Base-by-base conservation (phyloP, 2,329 filamentous ascomycete genomes). In the Colletotrichum tanaceti region DNA sequence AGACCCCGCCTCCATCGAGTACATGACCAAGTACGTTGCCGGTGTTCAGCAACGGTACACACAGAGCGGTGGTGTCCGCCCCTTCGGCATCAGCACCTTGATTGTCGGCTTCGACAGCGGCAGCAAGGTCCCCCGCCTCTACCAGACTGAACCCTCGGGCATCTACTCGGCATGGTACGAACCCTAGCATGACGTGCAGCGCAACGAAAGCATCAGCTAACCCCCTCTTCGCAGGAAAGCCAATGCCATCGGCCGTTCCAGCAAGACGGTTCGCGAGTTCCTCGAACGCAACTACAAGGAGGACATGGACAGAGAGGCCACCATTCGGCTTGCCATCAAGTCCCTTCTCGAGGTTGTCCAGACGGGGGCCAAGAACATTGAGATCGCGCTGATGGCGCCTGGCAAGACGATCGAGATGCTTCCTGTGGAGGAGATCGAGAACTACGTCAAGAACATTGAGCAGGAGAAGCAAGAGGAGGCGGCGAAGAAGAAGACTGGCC, bases 381-480 rank as follows among this genome's bases (percentile, higher is more conserved):
- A 99, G 84, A 98, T 99, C 77, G 96, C 97, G 67, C 91, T 99
- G 78, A 98, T 98, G 94, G 93, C 93, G 9, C 94, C 96, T 7
- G 94, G 93, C 60, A 94, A 97, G 85, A 81, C 87, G 18, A 89
- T 99, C 72, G 94, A 98, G 85, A 94, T 97, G 90, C 87, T 99
- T 74, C 93, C 94, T 2, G 91, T 95, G 39, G 95, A 98, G 80
- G 93, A 97, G 77, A 99, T 99, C 77, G 96, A 99, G 86, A 89
- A 89, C 74, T 98, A 97, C 77, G 97, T 99, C 77, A 98, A 98
- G 90, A 96, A 90, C 82, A 99, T 99, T 80, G 97, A 99, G 86
- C 92, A 94, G 76, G 97, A 99, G 88, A 99, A 99, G 88, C 94
- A 97, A 79, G 96, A 98, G 81, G 96, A 99, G 85, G 95, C 95